Evolutionary conservation across 2,329 filamentous ascomycete genomes (phyloP).

Genomic region (Aspergillus sp.): DNA sequence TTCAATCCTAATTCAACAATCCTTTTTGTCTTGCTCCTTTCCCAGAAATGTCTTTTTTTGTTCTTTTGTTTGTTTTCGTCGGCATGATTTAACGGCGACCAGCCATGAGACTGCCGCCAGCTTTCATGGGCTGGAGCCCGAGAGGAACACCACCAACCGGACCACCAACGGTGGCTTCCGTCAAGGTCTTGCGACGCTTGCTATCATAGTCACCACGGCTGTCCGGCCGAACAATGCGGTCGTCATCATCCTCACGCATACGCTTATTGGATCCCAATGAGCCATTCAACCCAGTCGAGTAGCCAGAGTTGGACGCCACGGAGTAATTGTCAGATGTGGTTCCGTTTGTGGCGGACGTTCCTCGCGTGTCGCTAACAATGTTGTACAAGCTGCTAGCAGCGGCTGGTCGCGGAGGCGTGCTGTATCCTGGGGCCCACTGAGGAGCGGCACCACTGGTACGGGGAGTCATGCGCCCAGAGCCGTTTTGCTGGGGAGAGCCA

Average conservation of each 20-base stretch:
- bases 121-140: conserved; percentile 45
- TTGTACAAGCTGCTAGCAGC: conserved; percentile 83
- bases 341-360: conserved; percentile 59
- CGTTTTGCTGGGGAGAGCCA: conserved; percentile 77
- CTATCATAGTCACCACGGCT: conserved; percentile 61
- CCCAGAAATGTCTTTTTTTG: background rate
- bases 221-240: conserved; percentile 65
- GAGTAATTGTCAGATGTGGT: conserved; percentile 69
- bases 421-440: conserved; percentile 76
- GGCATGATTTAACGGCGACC: conserved; percentile 35
- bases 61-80: conserved; percentile 4
- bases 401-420: conserved; percentile 69
- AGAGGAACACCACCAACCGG: conserved; percentile 41
- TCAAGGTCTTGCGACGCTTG: conserved; percentile 78
- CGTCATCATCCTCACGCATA: conserved; percentile 64
- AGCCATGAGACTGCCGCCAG: conserved; percentile 40
- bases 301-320: conserved; percentile 62
- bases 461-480: conserved; percentile 81
- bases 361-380: conserved; percentile 79
- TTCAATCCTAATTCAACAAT: conserved; percentile 6
- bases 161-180: conserved; percentile 55
- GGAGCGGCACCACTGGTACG: conserved; percentile 72
- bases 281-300: conserved; percentile 66
- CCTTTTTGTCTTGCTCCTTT: conserved; percentile 14
- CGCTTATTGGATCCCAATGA: conserved; percentile 59